Evolutionary conservation across 352 stramenopile genomes (phyloP), one percentile per base, ranked within the genome.

Genomic region (Thalassiosira pacifica): DNA sequence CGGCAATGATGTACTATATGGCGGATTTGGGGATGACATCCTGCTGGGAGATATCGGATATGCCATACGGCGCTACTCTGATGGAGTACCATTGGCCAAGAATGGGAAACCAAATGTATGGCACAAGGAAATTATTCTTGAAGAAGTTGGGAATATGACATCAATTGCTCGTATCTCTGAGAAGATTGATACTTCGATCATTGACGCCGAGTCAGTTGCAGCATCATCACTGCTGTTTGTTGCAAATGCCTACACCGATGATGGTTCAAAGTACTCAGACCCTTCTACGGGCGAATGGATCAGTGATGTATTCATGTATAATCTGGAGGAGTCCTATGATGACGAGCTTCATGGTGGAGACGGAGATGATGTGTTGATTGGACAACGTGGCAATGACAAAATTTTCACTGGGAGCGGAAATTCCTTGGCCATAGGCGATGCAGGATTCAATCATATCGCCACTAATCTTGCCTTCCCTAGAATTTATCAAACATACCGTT

Each of bases 121-220:
- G 74, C 57, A 79, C 57, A 83, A 87, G 34, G 80, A 87, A 42
- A 83, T 87, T 52, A 40, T 87, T 29, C 67, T 84, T 22, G 65
- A 84, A 73, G 80, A 86, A 66, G 19, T 83, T 32, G 79, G 79
- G 2, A 71, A 82, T 42, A 86, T 86, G 9, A 73, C 66, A 71
- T 27, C 16, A 24, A 59, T 78, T 32, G 16, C 48, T 55, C 52
- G 34, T 6, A 86, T 86, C 19, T 82, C 71, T 18, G 6, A 59
- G 53, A 76, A 78, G n/a, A 32, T 86, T 3, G 71, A 86, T 26
- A 66, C 55, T 27, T 55, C 22, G 27, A 63, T 52, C 18, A 52
- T 86, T 1, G 18, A 55, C 55, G 70, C 72, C 19, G 80, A 87
- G 59, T 57, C 22, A 10, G 52, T 84, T 64, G 45, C 61, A 34